Base-by-base conservation (phyloP, 1,139 yeast species). In the Geotrichum bryndzae region DNA sequence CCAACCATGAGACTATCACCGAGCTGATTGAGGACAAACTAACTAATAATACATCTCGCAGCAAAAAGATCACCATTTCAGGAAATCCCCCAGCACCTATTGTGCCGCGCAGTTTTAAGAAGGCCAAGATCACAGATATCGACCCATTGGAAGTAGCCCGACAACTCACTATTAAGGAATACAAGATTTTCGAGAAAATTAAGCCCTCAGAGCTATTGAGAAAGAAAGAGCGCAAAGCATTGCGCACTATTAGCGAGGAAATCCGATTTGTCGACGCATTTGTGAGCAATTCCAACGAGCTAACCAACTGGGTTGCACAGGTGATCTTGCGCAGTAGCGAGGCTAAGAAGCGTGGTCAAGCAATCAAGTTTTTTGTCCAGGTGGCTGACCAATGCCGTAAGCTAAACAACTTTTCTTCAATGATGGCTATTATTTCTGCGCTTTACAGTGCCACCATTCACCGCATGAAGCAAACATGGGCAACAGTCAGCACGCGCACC, bases 391-490 rank as follows among this genome's bases (percentile, higher is more conserved):
- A 85, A 68, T 86, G 96, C 69, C 81, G 90, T 35, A 82, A 80
- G 63, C 77, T 88, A 68, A 89, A 89, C 70, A 92, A 92, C 73
- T 92, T 85, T 71, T 88, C 96, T 3, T 86, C 96, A 11, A 88
- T 92, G 96, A 92, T 97, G 4, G 97, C 97, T 0, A 86, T 92
- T 56, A 84, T 91, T 27, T 88, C 96, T 51, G 96, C 96, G 0
- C 77, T 92, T 56, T 86, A 87, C 67, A 87, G 96, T 0, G 88
- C 96, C 0, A 92, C 96, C 5, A 83, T 92, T 60, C 91, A 89
- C 71, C 80, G 98, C 62, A 80, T 92, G 70, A 87, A 86, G 69
- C 87, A 85, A 72, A 89, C 98, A 0, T 91, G 97, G 97, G 83
- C 82, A 51, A 76, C 77, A 48, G 85, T 92, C 3, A 83, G 88